Evolutionary conservation across 2,329 filamentous ascomycete genomes (phyloP), one percentile per base, ranked within the genome.

Genomic region (Diaporthe ampelina): DNA sequence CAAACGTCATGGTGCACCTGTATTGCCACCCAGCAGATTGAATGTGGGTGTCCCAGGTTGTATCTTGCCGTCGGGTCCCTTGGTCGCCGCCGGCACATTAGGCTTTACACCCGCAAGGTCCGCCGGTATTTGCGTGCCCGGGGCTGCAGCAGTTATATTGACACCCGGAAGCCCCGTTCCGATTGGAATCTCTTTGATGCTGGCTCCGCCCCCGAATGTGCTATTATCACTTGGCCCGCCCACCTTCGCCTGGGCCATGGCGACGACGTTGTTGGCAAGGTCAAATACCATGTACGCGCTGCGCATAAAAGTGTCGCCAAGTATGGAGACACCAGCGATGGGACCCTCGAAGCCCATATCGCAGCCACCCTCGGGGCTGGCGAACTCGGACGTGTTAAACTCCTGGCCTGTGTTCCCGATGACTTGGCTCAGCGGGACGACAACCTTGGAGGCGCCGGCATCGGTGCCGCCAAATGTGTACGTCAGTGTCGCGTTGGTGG

Each of bases 271-370:
- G 78, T 89, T 89, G 17, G 82, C 84, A 19, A 90, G 81, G 77
- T 90, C 88, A 75, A 88, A 90, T 19, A 90, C 88, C 3, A 88
- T 86, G 75, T 90, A 90, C 0, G 88, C 88, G 57, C 86, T 87
- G 74, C 88, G 82, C 48, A 90, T 81, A 79, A 90, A 90, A 1
- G 87, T 87, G 77, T 90, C 88, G 7, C 88, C 88, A 50, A 90
- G 82, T 15, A 84, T 76, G 26, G 40, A 43, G 40, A 63, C 59
- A 1, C 40, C 59, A 4, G 24, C 17, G 19, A 63, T 63, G 6
- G 40, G 59, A 5, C 15, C 79, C 32, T 69, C 45, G 24, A 61
- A 37, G 10, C 50, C 58, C 58, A 32, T n/a, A 3, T 32, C 59
- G 19, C 40, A 63, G 4, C 59, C 59, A 0, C 59, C 59, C 17